A percentile compares a stretch with the other conserved stretches of the same genome.
Conservation (phyloP, 495 filamentous ascomycete species). For the Aspergillus leporis region DNA sequence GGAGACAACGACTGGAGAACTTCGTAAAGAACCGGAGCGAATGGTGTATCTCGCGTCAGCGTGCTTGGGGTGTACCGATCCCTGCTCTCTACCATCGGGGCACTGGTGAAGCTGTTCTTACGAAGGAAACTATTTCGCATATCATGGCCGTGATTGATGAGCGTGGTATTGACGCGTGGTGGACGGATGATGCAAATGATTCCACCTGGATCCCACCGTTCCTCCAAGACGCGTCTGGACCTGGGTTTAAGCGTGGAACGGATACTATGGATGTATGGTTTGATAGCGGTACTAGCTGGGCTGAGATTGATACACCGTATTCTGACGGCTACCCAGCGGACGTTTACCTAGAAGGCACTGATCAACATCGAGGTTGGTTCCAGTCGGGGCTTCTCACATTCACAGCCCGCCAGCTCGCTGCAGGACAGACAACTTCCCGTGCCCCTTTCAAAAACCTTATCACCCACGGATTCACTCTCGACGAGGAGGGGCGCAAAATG, state of each 20-base stretch:
- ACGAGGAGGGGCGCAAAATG: conserved; percentile 91
- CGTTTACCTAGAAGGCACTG: conserved; percentile 88
- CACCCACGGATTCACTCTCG: conserved; percentile 93
- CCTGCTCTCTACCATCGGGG: conserved; percentile 78
- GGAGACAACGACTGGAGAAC: conserved; percentile 70
- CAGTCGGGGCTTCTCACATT: conserved; percentile 96
- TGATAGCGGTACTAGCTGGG: conserved; percentile 96
- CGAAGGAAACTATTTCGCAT: conserved; percentile 76
- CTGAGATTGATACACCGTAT: conserved; percentile 46
- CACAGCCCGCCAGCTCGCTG: conserved; percentile 59
- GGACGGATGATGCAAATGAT: conserved; percentile 76
- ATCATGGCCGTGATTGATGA: conserved; percentile 77
- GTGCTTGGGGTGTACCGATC: conserved; percentile 95
- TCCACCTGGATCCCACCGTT: conserved; percentile 68
- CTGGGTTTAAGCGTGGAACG: conserved; percentile 68
- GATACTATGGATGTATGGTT: conserved; percentile 99
- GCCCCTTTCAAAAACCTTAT: conserved; percentile 83
- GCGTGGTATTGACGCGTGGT: conserved; percentile 88
- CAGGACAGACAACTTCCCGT: conserved; percentile 33
- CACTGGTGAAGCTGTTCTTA: conserved; percentile 69
- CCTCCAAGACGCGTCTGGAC: conserved; percentile 40
- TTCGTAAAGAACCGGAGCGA: conserved; percentile 87
- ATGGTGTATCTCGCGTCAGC: conserved; percentile 99
- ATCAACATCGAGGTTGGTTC: conserved; percentile 98
- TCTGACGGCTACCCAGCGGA: conserved; percentile 64